These are phyloP conservation scores for Fusarium sp. DNA, from an alignment of 2,329 filamentous ascomycete genomes.

Conservation along the genomic window DNA sequence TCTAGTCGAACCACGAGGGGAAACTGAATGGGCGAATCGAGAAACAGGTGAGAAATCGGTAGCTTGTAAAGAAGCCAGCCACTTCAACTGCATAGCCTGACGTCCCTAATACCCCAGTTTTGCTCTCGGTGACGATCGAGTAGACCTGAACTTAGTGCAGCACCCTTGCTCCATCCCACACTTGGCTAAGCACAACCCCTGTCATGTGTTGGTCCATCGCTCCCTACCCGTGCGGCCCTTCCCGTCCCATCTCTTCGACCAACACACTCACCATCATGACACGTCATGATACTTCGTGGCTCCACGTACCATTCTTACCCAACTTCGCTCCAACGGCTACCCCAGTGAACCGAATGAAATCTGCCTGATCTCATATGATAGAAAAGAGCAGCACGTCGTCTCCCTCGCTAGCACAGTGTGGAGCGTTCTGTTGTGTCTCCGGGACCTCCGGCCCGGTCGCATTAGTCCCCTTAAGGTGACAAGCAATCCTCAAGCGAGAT, in stretches of 20 bases:
- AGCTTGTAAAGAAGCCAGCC: not conserved
- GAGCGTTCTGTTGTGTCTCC: conserved; percentile 24
- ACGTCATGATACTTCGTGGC: conserved; percentile 15
- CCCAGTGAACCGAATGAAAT: not conserved
- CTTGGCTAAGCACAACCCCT: conserved; percentile 22
- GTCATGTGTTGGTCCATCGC: conserved; percentile 32
- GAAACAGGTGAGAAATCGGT: not conserved
- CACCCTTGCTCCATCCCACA: not conserved
- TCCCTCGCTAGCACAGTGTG: conserved; percentile 31
- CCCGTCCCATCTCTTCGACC: conserved; percentile 34
- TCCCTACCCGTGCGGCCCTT: conserved; percentile 40
- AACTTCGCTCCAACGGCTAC: not conserved
- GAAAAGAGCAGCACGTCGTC: not conserved
- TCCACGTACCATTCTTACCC: conserved; percentile 1
- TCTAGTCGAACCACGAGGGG: not conserved
- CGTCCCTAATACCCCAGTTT: not conserved
- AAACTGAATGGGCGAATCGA: not conserved
- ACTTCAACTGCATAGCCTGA: not conserved
- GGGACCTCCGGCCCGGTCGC: conserved; percentile 37
- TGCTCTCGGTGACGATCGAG: not conserved
- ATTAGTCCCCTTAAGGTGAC: conserved; percentile 42
- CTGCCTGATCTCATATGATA: not conserved
- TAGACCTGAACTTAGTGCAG: conserved; percentile 7
- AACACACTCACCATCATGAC: conserved; percentile 7
- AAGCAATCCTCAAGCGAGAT: conserved; percentile 38